phyloP scores from a whole-genome alignment of 495 filamentous ascomycete genomes.

The Cenococcum geophilum region DNA sequence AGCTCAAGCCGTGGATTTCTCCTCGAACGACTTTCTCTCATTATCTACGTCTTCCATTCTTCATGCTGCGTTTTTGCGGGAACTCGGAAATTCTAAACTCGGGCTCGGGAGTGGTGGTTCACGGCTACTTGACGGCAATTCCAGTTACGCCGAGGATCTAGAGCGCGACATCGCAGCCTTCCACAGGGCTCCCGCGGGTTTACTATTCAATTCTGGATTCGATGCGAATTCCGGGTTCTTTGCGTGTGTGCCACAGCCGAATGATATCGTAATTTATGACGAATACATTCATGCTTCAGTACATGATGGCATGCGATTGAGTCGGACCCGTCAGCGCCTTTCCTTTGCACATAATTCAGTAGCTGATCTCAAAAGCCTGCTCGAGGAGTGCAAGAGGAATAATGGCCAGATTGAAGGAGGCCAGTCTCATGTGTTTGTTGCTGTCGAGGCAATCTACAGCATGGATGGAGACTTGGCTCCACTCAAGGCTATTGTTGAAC shows the following conservation, averaged over 20 bases:
- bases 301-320: slow-evolving; percentile 70
- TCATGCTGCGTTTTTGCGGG: slow-evolving; percentile 39
- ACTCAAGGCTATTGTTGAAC: slow-evolving; percentile 51
- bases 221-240: slow-evolving; percentile 71
- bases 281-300: slow-evolving; percentile 71
- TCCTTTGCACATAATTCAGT: slow-evolving; percentile 60
- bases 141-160: slow-evolving; percentile 53
- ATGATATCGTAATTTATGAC: slow-evolving; percentile 67
- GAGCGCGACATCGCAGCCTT: slow-evolving; percentile 61
- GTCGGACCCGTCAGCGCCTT: slow-evolving; percentile 46
- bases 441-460: slow-evolving; percentile 71
- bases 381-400: slow-evolving; percentile 39
- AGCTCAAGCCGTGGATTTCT: slow-evolving; percentile 48
- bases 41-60: slow-evolving; percentile 45
- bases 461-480: slow-evolving; percentile 78
- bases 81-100: slow-evolving; percentile 34
- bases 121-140: slow-evolving; percentile 66
- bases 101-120: slow-evolving; percentile 54
- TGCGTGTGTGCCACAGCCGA: slow-evolving; percentile 58
- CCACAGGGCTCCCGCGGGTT: slow-evolving; percentile 55
- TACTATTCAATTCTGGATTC: slow-evolving; percentile 75
- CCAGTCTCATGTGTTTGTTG: slow-evolving; percentile 54
- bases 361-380: slow-evolving; percentile 38
- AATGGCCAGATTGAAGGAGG: slow-evolving; percentile 36
- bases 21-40: slow-evolving; percentile 60